Percentiles rank a stretch among this genome's conserved stretches.
phyloP scores from a whole-genome alignment of 192 early-diverging fungal genomes.

The Phycomyces blakesleeanus region DNA sequence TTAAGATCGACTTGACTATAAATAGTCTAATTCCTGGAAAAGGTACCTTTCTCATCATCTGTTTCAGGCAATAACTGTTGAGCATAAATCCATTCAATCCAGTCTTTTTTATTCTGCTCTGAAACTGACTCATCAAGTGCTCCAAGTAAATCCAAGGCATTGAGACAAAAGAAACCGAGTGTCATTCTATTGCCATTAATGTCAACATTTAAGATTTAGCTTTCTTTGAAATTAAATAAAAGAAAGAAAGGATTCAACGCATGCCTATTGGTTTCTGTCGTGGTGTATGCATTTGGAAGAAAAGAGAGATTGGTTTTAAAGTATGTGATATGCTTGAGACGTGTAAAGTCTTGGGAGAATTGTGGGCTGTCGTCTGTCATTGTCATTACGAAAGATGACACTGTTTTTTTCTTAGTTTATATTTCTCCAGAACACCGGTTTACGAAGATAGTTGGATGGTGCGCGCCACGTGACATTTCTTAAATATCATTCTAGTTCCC shows the following conservation, averaged over 20 bases:
- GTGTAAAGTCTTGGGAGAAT: not conserved
- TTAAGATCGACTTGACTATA: no score
- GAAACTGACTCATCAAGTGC: constrained; percentile 53
- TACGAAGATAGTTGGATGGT: no score
- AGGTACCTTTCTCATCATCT: constrained; percentile 24
- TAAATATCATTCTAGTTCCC: no score
- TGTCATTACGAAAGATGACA: no score
- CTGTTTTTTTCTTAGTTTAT: no score
- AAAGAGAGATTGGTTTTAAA: constrained; percentile 65
- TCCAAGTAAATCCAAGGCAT: constrained; percentile 77
- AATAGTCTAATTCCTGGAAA: no score
- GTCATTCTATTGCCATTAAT: constrained; percentile 65
- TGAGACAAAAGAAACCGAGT: constrained; percentile 77
- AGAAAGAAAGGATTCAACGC: not conserved
- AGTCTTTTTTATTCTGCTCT: constrained; percentile 52
- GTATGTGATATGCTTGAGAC: constrained; percentile 40
- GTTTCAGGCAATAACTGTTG: constrained; percentile 71
- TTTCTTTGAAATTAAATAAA: not conserved
- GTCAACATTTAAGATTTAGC: no score
- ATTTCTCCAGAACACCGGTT: no score
- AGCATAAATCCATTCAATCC: constrained; percentile 96
- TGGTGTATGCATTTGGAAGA: constrained; percentile 67
- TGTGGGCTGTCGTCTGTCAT: no score
- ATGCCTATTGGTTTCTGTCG: constrained; percentile 71
- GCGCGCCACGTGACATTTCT: no score